These are phyloP conservation scores for Globisporangium spiculum DNA, from an alignment of 352 stramenopile species.

Conservation along the genomic window DNA sequence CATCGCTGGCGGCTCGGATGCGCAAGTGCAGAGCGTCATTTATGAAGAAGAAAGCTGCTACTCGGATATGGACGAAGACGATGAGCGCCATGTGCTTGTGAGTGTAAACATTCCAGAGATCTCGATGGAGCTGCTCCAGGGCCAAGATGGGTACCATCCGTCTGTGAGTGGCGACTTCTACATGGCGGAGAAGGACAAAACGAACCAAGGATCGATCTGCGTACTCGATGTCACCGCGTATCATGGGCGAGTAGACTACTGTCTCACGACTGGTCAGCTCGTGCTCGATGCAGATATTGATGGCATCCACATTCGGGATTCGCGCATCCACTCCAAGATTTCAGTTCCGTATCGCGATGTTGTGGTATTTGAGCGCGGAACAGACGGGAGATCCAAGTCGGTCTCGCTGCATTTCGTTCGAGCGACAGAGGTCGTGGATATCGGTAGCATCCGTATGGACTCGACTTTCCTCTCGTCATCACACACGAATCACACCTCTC, in stretches of 20 bases:
- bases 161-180: constrained; percentile 71
- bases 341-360: constrained; percentile 69
- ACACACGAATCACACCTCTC: not conserved
- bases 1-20: constrained; percentile 12
- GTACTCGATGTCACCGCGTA: constrained; percentile 52
- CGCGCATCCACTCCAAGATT: constrained; percentile 49
- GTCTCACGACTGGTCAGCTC: constrained; percentile 41
- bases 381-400: constrained; percentile 37
- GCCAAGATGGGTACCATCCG: constrained; percentile 74
- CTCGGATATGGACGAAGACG: constrained; percentile 29
- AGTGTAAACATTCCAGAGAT: constrained; percentile 66
- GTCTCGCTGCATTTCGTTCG: constrained; percentile 63
- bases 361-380: constrained; percentile 57
- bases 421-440: constrained; percentile 38
- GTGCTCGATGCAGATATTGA: constrained; percentile 50
- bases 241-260: constrained; percentile 49
- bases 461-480: constrained; percentile 28
- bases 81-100: constrained; percentile 58
- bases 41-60: constrained; percentile 26
- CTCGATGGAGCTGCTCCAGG: constrained; percentile 76
- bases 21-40: constrained; percentile 17
- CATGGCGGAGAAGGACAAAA: constrained; percentile 65
- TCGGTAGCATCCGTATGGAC: constrained; percentile 43
- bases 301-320: constrained; percentile 67
- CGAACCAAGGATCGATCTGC: constrained; percentile 73